These are phyloP conservation scores for Sphaceloma murrayae DNA, from an alignment of 2,329 filamentous ascomycete species.

Conservation along the genomic window DNA sequence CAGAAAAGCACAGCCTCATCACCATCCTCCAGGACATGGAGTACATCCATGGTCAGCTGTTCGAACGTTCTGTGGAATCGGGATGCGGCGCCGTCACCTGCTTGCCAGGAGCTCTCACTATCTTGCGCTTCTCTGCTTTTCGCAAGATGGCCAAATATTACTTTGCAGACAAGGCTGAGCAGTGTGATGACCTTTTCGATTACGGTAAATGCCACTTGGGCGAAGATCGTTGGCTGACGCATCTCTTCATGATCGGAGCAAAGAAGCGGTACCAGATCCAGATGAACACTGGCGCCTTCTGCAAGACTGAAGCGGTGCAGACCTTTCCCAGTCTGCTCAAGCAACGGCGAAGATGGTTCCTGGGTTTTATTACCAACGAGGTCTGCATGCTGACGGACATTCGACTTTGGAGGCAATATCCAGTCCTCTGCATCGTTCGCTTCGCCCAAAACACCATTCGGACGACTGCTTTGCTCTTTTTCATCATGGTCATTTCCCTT, in stretches of 20 bases:
- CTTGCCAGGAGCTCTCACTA: conserved; percentile 87
- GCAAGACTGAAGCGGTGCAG: conserved; percentile 95
- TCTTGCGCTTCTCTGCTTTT: conserved; percentile 92
- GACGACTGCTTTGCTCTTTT: conserved; percentile 86
- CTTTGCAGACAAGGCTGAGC: conserved; percentile 92
- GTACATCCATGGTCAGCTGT: conserved; percentile 92
- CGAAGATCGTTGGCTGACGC: conserved; percentile 93
- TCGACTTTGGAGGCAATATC: conserved; percentile 83
- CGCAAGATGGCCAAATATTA: conserved; percentile 96
- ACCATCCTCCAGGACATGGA: conserved; percentile 96
- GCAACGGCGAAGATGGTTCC: conserved; percentile 90
- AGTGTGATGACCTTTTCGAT: conserved; percentile 92
- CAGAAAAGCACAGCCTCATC: conserved; percentile 75
- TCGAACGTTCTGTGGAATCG: conserved; percentile 91
- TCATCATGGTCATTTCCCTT: conserved; percentile 82
- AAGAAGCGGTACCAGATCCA: conserved; percentile 91
- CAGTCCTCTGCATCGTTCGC: conserved; percentile 71
- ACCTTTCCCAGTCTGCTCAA: conserved; percentile 78
- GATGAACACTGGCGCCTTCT: conserved; percentile 95
- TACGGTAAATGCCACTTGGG: conserved; percentile 92
- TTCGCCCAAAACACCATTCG: conserved; percentile 96
- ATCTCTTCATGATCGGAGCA: conserved; percentile 97
- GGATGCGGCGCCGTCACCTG: conserved; percentile 91
- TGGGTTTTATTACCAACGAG: conserved; percentile 96
- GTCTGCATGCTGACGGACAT: conserved; percentile 96